Conservation (phyloP, 208 protist genomes). For the Crithidia acanthocephali region DNA sequence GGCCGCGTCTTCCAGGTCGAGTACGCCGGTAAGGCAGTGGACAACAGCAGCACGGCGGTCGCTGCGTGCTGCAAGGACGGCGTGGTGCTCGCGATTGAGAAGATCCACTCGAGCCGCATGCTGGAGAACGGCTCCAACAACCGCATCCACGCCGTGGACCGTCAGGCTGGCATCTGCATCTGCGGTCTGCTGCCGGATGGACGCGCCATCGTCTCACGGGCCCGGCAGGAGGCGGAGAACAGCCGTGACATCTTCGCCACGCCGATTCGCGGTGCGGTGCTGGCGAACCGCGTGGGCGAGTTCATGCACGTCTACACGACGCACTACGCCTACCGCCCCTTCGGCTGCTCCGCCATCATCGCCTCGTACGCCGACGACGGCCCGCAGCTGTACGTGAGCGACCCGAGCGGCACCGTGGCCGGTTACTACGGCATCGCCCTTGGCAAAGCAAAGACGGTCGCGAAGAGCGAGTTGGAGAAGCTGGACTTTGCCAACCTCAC, state of each 20-base stretch:
- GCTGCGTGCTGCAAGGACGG: conserved; percentile 97
- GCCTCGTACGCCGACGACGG: conserved; percentile 94
- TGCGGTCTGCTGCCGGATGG: conserved; percentile 97
- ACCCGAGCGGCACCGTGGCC: conserved; percentile 96
- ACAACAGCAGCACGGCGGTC: conserved; percentile 98
- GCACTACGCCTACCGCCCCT: conserved; percentile 95
- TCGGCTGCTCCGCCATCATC: conserved; percentile 96
- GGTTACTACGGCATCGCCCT: conserved; percentile 96
- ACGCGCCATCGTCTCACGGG: conserved; percentile 93
- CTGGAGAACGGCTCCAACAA: conserved; percentile 95
- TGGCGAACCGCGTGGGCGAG: conserved; percentile 89
- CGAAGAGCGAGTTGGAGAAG: conserved; percentile 99
- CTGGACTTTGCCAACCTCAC: conserved; percentile 95
- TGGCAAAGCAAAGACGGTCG: conserved; percentile 98
- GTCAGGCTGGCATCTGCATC: conserved; percentile 93
- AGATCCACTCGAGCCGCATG: conserved; percentile 97
- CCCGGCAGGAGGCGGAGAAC: conserved; percentile 92
- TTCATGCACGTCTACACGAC: conserved; percentile 97
- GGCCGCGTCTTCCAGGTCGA: conserved; percentile 99
- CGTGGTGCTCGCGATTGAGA: conserved; percentile 99
- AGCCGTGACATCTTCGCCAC: conserved; percentile 94
- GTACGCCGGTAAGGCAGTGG: conserved; percentile 99
- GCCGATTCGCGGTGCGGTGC: conserved; percentile 93
- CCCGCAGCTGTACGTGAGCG: conserved; percentile 96
- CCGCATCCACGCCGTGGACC: conserved; percentile 95